Conservation (phyloP, 306 rosid genomes). For the Chamaecrista fasciculata region DNA sequence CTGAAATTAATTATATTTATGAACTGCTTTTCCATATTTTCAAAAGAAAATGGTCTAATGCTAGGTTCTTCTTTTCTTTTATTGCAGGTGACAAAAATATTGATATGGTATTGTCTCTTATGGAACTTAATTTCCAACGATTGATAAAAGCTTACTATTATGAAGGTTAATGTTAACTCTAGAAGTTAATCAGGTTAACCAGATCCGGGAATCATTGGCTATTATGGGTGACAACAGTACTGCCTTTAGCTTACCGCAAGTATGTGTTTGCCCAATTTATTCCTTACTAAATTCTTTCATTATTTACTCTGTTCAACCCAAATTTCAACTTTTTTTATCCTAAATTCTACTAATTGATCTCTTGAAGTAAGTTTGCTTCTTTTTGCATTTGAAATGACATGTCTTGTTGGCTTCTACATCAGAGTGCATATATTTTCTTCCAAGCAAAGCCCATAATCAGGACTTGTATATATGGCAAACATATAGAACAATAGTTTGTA, state of each 20-base stretch:
- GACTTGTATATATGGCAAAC: constrained; percentile 11
- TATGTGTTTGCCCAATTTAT: constrained; percentile 37
- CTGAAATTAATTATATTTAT: constrained; percentile 15
- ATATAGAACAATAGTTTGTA: constrained; percentile 8
- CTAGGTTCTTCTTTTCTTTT: constrained; percentile 23
- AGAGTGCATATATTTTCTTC: neutral
- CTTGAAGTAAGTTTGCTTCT: neutral
- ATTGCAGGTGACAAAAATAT: constrained; percentile 92
- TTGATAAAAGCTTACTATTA: constrained; percentile 23
- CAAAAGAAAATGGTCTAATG: constrained; percentile 28
- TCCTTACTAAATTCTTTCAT: neutral
- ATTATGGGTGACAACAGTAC: constrained; percentile 95
- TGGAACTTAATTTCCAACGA: constrained; percentile 29
- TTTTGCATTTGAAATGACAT: constrained; percentile 31
- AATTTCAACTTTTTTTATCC: constrained; percentile 1
- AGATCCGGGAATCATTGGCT: constrained; percentile 92
- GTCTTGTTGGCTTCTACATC: constrained; percentile 4
- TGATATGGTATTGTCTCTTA: constrained; percentile 61
- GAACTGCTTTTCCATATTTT: constrained; percentile 16
- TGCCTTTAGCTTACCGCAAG: constrained; percentile 96
- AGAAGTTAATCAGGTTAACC: constrained; percentile 71
- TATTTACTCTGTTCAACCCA: neutral
- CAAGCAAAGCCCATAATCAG: neutral
- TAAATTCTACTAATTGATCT: constrained; percentile 17
- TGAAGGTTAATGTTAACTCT: constrained; percentile 23